A percentile compares a stretch with the other conserved stretches of the same genome.
phyloP scores from a whole-genome alignment of 345 rosid species.

The Sonneratia caseolaris region DNA sequence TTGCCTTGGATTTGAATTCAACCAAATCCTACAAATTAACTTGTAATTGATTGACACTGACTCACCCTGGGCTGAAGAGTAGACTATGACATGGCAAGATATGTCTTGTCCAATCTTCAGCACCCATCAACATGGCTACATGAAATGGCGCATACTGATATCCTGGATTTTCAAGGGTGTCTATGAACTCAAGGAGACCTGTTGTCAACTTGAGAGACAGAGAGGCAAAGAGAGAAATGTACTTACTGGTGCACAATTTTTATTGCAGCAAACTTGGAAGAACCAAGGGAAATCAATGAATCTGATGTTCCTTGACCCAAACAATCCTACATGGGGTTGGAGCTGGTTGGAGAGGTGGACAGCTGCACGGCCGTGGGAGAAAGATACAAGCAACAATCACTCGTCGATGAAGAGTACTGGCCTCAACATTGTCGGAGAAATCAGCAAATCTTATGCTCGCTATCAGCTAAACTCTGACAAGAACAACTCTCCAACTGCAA shows the following conservation, averaged over 20 bases:
- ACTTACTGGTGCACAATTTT: not conserved
- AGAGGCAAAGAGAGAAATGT: not conserved
- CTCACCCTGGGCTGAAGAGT: no score
- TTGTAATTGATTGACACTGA: no score
- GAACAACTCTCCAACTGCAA: slow-evolving; percentile 45
- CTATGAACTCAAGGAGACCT: not conserved
- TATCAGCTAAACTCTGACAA: slow-evolving; percentile 54
- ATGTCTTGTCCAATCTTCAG: no score
- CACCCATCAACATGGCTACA: no score
- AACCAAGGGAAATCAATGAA: slow-evolving; percentile 47
- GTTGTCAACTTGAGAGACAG: no score
- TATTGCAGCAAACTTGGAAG: slow-evolving; percentile 71
- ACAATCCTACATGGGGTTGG: slow-evolving; percentile 96
- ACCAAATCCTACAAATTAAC: no score
- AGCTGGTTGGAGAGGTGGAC: slow-evolving; percentile 98
- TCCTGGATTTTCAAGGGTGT: no score
- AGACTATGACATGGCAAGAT: no score
- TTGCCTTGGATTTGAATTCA: no score
- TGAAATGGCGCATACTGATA: no score
- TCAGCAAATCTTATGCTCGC: slow-evolving; percentile 49
- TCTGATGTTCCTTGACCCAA: slow-evolving; percentile 73
- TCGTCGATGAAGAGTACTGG: slow-evolving; percentile 37
- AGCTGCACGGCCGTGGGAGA: slow-evolving; percentile 88
- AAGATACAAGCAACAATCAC: slow-evolving; percentile 41
- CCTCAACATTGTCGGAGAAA: slow-evolving; percentile 42